Evolutionary conservation across 2,329 filamentous ascomycete species (phyloP).

Genomic region (Alternaria ventricosa): DNA sequence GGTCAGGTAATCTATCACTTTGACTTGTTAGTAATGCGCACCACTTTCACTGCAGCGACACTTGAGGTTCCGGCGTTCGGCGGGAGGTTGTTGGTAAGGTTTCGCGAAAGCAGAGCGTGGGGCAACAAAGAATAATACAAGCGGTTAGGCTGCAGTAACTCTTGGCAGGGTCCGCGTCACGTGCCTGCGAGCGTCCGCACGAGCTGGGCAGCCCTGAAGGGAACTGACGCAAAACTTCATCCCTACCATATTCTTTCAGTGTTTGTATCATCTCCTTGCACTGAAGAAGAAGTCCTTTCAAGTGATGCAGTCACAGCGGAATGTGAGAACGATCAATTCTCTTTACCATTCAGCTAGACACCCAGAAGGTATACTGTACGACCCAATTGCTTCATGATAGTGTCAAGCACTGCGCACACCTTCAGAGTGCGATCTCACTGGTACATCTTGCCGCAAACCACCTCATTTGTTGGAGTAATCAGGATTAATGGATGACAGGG

Average conservation of each 20-base stretch:
- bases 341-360: neutral
- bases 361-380: neutral
- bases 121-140: constrained; percentile 15
- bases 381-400: neutral
- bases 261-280: neutral
- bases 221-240: too few species aligned
- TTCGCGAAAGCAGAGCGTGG: constrained; percentile 4
- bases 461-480: neutral
- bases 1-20: neutral
- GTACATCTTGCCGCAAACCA: too few species aligned
- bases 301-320: neutral
- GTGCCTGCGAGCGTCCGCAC: neutral
- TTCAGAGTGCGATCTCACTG: neutral
- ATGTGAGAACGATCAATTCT: neutral
- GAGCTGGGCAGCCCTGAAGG: neutral
- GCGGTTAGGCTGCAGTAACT: neutral
- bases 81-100: neutral
- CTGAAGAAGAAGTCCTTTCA: neutral
- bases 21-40: constrained; percentile 2
- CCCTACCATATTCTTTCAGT: neutral
- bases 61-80: neutral
- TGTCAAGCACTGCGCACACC: neutral
- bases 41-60: neutral
- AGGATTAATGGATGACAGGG: neutral
- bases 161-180: constrained; percentile 14